Base-by-base conservation (phyloP, 2,329 filamentous ascomycete species). In the Ophiocordyceps australis region DNA sequence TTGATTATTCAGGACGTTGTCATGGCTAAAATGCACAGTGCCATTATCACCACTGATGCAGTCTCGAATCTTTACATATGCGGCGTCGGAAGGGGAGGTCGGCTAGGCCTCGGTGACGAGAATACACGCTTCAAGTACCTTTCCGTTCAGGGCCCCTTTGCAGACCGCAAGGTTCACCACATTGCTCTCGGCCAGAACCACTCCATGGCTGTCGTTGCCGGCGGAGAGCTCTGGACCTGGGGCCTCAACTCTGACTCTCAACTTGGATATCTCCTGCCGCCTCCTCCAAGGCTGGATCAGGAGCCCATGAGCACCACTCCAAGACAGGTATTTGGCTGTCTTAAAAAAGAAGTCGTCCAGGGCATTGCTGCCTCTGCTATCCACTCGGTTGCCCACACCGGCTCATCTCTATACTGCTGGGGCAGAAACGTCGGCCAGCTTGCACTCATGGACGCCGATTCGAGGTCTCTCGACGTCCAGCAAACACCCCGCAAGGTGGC, bases 381-480 rank as follows among this genome's bases (percentile, higher is more conserved):
- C 20, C 89, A 98, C 50, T 95, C 89, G 0, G 85, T 91, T 4
- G 81, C 82, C 0, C 78, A 89, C 41, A 94, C 82, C 1, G 62
- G 66, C 2, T 69, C 71, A 1, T 80, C 81, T 2, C 54, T 98
- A 2, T 98, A 80, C 44, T 92, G 82, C 3, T 98, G 92, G 62
- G 89, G 89, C 14, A 91, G 89, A 40, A 98, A 95, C 39, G 73
- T 83, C 38, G 89, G 89, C 2, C 89, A 98, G 46, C 65, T 98
- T 24, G 89, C 83, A 5, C 63, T 98, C 27, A 83, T 94, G 54
- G 89, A 94, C 46, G 86, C 89, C 1, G 86, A 95, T 50, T 91
- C 89, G 15, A 72, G 85, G 23, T 94, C 83, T 1, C 63, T 95
- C 5, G 80, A 89, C 37, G 56, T 76, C n/a, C 89, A 95, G 42